Evolutionary conservation across 1,284 basidiomycete genomes (phyloP), one percentile per base, ranked within the genome.

Genomic region (Anthracocystis walkeri): DNA sequence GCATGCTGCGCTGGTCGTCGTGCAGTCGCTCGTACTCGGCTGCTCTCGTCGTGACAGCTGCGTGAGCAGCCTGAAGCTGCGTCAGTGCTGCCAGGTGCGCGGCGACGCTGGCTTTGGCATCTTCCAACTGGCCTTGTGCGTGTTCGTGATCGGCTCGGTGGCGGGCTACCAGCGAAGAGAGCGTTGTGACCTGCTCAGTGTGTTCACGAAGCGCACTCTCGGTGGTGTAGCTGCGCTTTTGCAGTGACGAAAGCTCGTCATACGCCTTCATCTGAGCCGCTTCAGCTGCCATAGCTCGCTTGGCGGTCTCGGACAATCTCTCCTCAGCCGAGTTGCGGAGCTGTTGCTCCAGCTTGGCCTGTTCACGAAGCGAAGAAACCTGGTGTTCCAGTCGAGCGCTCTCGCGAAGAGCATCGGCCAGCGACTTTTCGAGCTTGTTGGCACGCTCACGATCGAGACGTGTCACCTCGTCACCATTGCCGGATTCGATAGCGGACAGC

Each of bases 1-100:
- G 68, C 68, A 80, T 55, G 40, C 66, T 70, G 42, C 78, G 79
- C 59, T 85, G 81, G 53, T 81, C 78, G 4, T 63, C 40, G 85
- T 93, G 91, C 78, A 93, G 89, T 8, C 87, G 83, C 81, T 97
- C 93, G 42, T 95, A 88, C 85, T 98, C 95, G 20, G 90, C 89
- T 1, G 92, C 89, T n/a, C 94, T 91, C 4, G 89, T 87, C 4
- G 91, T 90, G 10, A 94, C 90, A 0, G 93, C 90, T 46, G 90
- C 88, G 55, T 99, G 87, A 0, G 94, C 93, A 14, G 87, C 87
- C 57, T 92, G 91, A 5, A 93, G 90, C 86, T 97, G 93, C 55
- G 94, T 93, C 58, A 99, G 88, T 1, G 94, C 90, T 25, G 90
- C 90, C 29, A 96, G 87, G 85, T 97, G 94, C 78, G 94, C 91